Conservation (phyloP, 371 early-diverging fungal genomes). For the Batkoa obscura region DNA sequence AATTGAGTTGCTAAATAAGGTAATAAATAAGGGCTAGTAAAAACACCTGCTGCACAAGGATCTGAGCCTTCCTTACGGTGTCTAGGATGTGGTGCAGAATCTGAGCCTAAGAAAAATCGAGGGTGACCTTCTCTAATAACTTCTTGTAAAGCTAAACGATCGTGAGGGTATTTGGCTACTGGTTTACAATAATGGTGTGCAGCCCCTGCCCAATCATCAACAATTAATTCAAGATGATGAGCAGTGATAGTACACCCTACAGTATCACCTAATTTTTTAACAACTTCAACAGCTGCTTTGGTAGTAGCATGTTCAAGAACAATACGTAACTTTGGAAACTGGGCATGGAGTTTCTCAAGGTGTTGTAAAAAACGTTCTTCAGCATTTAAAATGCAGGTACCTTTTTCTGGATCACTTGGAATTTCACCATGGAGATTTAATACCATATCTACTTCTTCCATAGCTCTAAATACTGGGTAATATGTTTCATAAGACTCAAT, state of each 20-base stretch:
- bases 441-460: slow-evolving; percentile 85
- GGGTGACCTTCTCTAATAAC: slow-evolving; percentile 73
- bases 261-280: slow-evolving; percentile 74
- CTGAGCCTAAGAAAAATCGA: slow-evolving; percentile 90
- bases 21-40: slow-evolving; percentile 63
- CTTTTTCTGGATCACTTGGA: slow-evolving; percentile 64
- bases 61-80: slow-evolving; percentile 44
- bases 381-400: slow-evolving; percentile 87
- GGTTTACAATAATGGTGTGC: slow-evolving; percentile 96
- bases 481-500: slow-evolving; percentile 78
- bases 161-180: slow-evolving; percentile 88
- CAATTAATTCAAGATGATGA: slow-evolving; percentile 76
- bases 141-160: slow-evolving; percentile 76
- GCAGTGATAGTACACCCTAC: slow-evolving; percentile 90
- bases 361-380: slow-evolving; percentile 81
- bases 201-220: slow-evolving; percentile 94
- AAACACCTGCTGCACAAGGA: slow-evolving; percentile 79
- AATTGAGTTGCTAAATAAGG: slow-evolving; percentile 77
- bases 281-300: slow-evolving; percentile 75
- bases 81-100: slow-evolving; percentile 90
- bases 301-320: slow-evolving; percentile 95
- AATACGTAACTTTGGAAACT: slow-evolving; percentile 83
- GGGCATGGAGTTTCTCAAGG: slow-evolving; percentile 58
- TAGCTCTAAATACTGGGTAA: slow-evolving; percentile 82
- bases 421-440: slow-evolving; percentile 93